Base-by-base conservation (phyloP, 1,284 basidiomycete genomes). In the Trichosporon inkin region DNA sequence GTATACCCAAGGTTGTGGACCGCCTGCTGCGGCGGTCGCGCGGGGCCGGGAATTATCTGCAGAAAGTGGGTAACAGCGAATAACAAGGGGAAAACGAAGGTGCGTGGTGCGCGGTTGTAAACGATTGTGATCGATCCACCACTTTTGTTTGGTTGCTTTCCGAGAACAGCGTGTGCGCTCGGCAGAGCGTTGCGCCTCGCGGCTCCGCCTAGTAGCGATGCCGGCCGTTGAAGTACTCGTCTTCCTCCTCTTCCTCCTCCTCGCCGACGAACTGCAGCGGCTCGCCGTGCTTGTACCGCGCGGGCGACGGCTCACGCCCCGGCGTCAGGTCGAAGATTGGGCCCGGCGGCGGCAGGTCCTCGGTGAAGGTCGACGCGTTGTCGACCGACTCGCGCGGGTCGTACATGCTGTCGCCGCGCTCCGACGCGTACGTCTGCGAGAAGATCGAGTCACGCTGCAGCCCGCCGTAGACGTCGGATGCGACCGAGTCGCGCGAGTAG, bases 261-360 rank as follows among this genome's bases (percentile, higher is more conserved):
- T 40, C 53, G 22, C 36, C 17, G 37, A 22, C 74, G 62, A 77
- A 76, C n/a, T 92, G 88, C 69, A 93, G 80, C 24, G 91, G 90
- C 24, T 88, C 88, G 36, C 91, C 91, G 71, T 93, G 90, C 35
- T 89, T 79, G 71, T 93, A 92, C 55, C 89, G 84, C 38, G 80
- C 84, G 6, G 90, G 89, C 69, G 86, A 88, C 11, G 80, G 77
- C 65, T 78, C 75, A 77, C 62, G 83, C 72, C 56, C 86, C 81
- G 59, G 82, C 68, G 60, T 86, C 80, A 64, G 68, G 57, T 76
- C 75, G 51, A 81, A 74, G 19, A 79, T 79, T 16, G 80, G 66
- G 76, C 62, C 68, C 62, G 65, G 74, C n/a, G 70, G 66, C 19
- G 67, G 62, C 2, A 55, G 57, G 10, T 60, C 62, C 22, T 65